Conservation (phyloP, 192 early-diverging fungal species). For the Coemansia sp. region DNA sequence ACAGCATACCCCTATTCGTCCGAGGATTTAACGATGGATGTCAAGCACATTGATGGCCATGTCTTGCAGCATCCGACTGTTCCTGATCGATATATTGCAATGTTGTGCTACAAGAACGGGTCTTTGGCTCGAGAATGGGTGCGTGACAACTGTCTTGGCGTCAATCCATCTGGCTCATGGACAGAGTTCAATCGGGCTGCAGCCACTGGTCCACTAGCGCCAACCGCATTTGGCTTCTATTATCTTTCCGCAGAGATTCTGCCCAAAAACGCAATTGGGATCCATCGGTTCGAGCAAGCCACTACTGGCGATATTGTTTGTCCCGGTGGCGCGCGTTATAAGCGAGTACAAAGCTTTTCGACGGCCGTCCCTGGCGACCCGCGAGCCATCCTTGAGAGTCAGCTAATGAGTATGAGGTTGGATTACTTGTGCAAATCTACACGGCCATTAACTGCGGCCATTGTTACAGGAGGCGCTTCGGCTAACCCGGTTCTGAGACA, state of each 20-base stretch:
- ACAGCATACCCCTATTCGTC: constrained; percentile 25
- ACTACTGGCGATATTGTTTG: constrained; percentile 19
- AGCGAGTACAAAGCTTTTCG: constrained; percentile 18
- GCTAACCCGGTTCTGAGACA: constrained; percentile 59
- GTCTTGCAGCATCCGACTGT: constrained; percentile 68
- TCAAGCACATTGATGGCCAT: constrained; percentile 49
- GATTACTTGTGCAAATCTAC: constrained; percentile 39
- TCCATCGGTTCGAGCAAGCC: constrained; percentile 59
- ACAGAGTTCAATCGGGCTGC: constrained; percentile 53
- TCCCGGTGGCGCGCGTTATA: constrained; percentile 36
- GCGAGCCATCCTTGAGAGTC: constrained; percentile 73
- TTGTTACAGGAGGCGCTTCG: constrained; percentile 78
- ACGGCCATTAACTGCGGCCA: constrained; percentile 29
- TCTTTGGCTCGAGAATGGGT: constrained; percentile 75
- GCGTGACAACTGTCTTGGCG: constrained; percentile 54
- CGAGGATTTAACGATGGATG: not conserved
- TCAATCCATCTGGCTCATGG: constrained; percentile 54
- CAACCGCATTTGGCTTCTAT: constrained; percentile 65
- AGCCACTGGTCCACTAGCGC: constrained; percentile 19
- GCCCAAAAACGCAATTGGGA: constrained; percentile 62
- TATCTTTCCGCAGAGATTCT: constrained; percentile 73
- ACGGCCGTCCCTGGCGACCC: constrained; percentile 34
- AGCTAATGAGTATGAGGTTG: constrained; percentile 69
- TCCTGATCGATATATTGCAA: constrained; percentile 61
- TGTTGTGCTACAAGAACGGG: constrained; percentile 87